Evolutionary conservation across 2,329 filamentous ascomycete species (phyloP).

Genomic region (Cladosporium oxysporum): DNA sequence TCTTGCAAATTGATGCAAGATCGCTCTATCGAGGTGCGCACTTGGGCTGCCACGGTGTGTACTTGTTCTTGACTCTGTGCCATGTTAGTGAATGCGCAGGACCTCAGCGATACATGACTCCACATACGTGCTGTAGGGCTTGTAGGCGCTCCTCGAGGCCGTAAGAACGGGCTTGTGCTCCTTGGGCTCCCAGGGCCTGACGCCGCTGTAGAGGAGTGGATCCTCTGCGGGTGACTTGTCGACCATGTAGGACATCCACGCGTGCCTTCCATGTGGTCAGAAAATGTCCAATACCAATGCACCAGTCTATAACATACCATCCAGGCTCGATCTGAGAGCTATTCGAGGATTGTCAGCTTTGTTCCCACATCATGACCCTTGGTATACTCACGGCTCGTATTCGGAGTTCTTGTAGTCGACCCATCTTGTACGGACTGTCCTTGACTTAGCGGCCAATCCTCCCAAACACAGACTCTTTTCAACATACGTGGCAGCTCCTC

Average conservation of each 20-base stretch:
- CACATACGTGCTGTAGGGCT: conserved; percentile 91
- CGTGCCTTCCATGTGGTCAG: conserved; percentile 62
- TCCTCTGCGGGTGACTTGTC: conserved; percentile 83
- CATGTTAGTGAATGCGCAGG: background rate
- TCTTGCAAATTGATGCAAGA: background rate
- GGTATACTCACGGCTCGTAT: conserved; percentile 67
- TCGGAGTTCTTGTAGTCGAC: conserved; percentile 92
- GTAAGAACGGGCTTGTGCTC: conserved; percentile 77
- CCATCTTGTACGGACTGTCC: conserved; percentile 87
- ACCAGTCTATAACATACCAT: conserved; percentile 55
- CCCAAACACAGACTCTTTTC: conserved; percentile 2
- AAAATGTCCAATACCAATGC: background rate
- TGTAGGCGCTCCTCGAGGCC: conserved; percentile 75
- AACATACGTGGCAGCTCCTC: conserved; percentile 85
- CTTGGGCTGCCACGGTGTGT: conserved; percentile 50
- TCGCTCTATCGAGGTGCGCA: conserved; percentile 43
- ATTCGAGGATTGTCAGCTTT: conserved; percentile 41
- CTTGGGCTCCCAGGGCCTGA: conserved; percentile 74
- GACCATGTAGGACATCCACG: conserved; percentile 92
- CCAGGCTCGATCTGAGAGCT: conserved; percentile 87
- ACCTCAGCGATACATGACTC: conserved; percentile 22
- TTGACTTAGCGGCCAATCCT: background rate
- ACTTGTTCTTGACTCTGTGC: conserved; percentile 52
- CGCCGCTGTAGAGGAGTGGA: conserved; percentile 65
- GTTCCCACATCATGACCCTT: background rate